Percentiles rank a stretch among this genome's conserved stretches.
phyloP scores from a whole-genome alignment of 805 yeast genomes.

The Pichia thaimueangensis region DNA sequence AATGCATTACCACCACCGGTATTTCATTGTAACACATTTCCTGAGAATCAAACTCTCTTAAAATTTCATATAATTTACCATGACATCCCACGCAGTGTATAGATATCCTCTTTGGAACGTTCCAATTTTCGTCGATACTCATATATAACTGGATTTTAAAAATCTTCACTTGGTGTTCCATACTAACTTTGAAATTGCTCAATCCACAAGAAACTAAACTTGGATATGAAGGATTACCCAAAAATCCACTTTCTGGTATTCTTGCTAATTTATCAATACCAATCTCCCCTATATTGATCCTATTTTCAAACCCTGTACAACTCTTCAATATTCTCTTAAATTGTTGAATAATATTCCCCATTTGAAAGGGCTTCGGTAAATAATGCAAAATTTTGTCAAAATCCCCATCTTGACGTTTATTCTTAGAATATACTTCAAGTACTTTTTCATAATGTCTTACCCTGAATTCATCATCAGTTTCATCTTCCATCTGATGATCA shows the following conservation, averaged over 20 bases:
- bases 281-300: conserved; percentile 71
- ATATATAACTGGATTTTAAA: conserved; percentile 45
- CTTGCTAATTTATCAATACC: conserved; percentile 79
- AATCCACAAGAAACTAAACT: conserved; percentile 3
- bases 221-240: conserved; percentile 27
- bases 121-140: conserved; percentile 41
- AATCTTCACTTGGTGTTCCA: conserved; percentile 60
- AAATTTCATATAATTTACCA: conserved; percentile 38
- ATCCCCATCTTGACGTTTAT: conserved; percentile 26
- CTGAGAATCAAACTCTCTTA: conserved; percentile 27
- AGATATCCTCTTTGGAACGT: conserved; percentile 33
- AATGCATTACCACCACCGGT: conserved; percentile 56
- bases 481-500: conserved; percentile 11
- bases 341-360: conserved; percentile 31
- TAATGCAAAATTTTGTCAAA: conserved; percentile 22
- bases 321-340: conserved; percentile 29
- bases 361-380: conserved; percentile 57
- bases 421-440: conserved; percentile 32
- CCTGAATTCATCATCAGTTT: conserved; percentile 28
- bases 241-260: conserved; percentile 55
- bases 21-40: conserved; percentile 24
- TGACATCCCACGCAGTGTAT: conserved; percentile 83
- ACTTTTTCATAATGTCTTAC: conserved; percentile 51
- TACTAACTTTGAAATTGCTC: conserved; percentile 40
- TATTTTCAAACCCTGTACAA: conserved; percentile 17